Evolutionary conservation across 192 early-diverging fungal genomes (phyloP).

Genomic region (Mortierella hygrophila): DNA sequence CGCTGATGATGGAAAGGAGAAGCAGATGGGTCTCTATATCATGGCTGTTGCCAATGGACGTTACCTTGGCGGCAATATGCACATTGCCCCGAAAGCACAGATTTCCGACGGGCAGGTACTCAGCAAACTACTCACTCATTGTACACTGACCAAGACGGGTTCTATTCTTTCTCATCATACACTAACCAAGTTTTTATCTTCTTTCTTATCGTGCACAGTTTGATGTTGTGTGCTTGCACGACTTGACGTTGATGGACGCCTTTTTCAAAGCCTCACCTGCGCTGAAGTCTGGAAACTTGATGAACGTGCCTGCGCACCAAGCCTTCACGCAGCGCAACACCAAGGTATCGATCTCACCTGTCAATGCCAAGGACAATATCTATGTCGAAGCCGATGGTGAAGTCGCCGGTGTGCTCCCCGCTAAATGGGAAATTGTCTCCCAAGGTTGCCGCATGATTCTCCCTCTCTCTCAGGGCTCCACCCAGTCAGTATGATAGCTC

Average conservation of each 20-base stretch:
- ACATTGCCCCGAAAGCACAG: conserved; percentile 38
- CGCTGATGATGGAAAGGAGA: conserved; percentile 10
- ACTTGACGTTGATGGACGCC: conserved; percentile 26
- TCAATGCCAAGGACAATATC: conserved; percentile 15
- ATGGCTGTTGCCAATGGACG: conserved; percentile 48
- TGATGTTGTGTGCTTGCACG: conserved; percentile 43
- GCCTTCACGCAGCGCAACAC: conserved; percentile 32
- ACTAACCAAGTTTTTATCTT: neutral
- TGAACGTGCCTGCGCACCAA: conserved; percentile 30
- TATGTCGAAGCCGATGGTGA: conserved; percentile 50
- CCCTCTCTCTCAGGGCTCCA: conserved; percentile 2
- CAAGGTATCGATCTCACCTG: conserved; percentile 31
- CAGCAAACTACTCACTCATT: neutral
- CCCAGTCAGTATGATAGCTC: neutral
- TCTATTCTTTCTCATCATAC: neutral
- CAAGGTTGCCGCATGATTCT: conserved; percentile 41
- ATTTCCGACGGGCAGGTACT: conserved; percentile 37
- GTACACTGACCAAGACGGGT: neutral
- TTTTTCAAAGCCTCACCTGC: conserved; percentile 37
- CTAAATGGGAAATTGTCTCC: conserved; percentile 32
- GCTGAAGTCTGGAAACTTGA: conserved; percentile 35
- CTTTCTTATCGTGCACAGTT: conserved; percentile 12
- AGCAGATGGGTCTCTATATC: conserved; percentile 36
- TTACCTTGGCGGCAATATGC: conserved; percentile 50
- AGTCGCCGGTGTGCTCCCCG: conserved; percentile 42